Percentiles rank a stretch among this genome's conserved stretches.
Evolutionary conservation across 371 early-diverging fungal species (phyloP).

Genomic region (Chytridium lagenaria): DNA sequence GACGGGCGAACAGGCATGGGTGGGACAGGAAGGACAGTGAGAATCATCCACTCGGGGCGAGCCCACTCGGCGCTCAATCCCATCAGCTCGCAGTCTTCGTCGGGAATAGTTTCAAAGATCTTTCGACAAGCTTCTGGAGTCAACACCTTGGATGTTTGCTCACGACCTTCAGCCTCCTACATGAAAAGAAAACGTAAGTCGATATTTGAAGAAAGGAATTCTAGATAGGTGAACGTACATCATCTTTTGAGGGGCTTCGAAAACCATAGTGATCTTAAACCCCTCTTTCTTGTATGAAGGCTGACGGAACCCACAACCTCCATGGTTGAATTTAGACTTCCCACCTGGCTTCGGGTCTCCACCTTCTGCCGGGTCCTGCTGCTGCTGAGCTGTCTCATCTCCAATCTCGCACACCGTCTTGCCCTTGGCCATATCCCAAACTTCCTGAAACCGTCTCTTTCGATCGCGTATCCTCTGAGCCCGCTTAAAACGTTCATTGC

Average conservation of each 20-base stretch:
- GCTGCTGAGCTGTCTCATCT: conserved; percentile 57
- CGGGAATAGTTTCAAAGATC: conserved; percentile 91
- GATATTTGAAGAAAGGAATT: not conserved
- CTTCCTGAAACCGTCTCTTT: conserved; percentile 78
- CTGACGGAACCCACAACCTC: conserved; percentile 96
- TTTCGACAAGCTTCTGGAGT: conserved; percentile 85
- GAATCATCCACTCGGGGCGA: conserved; percentile 98
- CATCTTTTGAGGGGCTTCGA: conserved; percentile 61
- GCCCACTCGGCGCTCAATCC: conserved; percentile 94
- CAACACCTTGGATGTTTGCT: conserved; percentile 72
- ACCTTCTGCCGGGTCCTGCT: conserved; percentile 6
- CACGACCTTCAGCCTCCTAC: conserved; percentile 49
- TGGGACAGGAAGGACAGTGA: conserved; percentile 95
- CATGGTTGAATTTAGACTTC: conserved; percentile 64
- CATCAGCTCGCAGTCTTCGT: conserved; percentile 88
- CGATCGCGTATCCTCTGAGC: conserved; percentile 78
- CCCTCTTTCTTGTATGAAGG: conserved; percentile 93
- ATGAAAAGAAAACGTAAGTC: not conserved
- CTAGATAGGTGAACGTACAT: conserved; percentile 21
- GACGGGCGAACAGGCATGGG: conserved; percentile 99
- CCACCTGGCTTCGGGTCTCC: conserved; percentile 20
- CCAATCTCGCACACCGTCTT: conserved; percentile 90
- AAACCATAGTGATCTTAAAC: conserved; percentile 80
- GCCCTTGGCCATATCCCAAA: conserved; percentile 93
- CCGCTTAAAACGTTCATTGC: conserved; percentile 72